Percentiles rank a stretch among this genome's conserved stretches.
phyloP scores from a whole-genome alignment of 2,329 filamentous ascomycete genomes.

The Fusarium euwallaceae region DNA sequence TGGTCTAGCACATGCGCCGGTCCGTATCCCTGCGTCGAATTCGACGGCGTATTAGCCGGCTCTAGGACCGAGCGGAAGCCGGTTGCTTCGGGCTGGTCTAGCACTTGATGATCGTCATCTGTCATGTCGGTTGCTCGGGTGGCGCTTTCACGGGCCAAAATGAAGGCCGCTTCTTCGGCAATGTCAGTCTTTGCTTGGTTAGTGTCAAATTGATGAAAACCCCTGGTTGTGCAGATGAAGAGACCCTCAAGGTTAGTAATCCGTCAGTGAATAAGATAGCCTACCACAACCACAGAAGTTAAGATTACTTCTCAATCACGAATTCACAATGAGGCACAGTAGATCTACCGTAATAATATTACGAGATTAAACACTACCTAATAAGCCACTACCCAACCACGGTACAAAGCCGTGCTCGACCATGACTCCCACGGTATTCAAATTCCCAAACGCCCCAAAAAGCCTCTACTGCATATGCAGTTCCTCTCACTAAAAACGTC shows the following conservation, averaged over 20 bases:
- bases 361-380: background rate
- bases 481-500: background rate
- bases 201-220: background rate
- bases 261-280: background rate
- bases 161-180: background rate
- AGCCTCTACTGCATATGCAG: background rate
- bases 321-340: background rate
- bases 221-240: background rate
- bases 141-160: constrained; percentile 14
- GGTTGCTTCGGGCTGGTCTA: background rate
- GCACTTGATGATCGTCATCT: constrained; percentile 7
- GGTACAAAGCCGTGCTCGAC: background rate
- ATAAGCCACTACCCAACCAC: background rate
- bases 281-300: background rate
- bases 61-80: background rate
- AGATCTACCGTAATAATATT: background rate
- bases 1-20: constrained; percentile 17
- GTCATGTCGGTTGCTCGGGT: constrained; percentile 10
- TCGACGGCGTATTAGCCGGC: constrained; percentile 4
- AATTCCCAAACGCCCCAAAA: background rate
- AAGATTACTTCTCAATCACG: background rate
- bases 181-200: constrained; percentile 33
- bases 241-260: background rate
- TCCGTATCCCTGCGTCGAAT: constrained; percentile 10
- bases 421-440: background rate